A percentile compares a stretch with the other conserved stretches of the same genome.
Evolutionary conservation across 805 yeast genomes (phyloP).

Genomic region (Yueomyces sinensis): DNA sequence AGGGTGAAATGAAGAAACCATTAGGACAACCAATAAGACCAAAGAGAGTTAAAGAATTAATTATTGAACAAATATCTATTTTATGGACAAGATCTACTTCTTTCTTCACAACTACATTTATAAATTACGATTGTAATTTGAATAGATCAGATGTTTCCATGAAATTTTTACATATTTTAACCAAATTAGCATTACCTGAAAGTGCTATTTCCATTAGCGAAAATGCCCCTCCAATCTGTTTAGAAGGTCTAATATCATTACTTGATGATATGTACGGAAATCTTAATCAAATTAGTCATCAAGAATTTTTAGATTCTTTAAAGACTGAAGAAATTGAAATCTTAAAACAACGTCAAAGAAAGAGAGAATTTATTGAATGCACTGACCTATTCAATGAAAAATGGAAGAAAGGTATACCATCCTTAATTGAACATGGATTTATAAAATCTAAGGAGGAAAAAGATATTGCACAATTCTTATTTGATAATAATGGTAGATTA

Average conservation of each 20-base stretch:
- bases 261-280: slow-evolving; percentile 46
- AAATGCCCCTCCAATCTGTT: slow-evolving; percentile 83
- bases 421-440: slow-evolving; percentile 52
- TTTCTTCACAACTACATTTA: slow-evolving; percentile 63
- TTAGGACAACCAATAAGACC: background rate
- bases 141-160: slow-evolving; percentile 70
- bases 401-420: slow-evolving; percentile 61
- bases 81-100: slow-evolving; percentile 71
- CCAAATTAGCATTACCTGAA: slow-evolving; percentile 75
- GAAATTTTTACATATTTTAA: slow-evolving; percentile 52
- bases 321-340: slow-evolving; percentile 1
- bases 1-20: slow-evolving; percentile 2
- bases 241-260: slow-evolving; percentile 72
- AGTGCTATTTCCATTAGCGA: slow-evolving; percentile 69
- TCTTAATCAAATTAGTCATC: slow-evolving; percentile 17
- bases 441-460: slow-evolving; percentile 38
- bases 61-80: slow-evolving; percentile 73
- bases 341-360: slow-evolving; percentile 30
- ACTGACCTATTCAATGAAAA: slow-evolving; percentile 64
- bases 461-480: slow-evolving; percentile 66
- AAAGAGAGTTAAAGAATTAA: slow-evolving; percentile 46
- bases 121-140: slow-evolving; percentile 81
- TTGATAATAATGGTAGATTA: slow-evolving; percentile 64
- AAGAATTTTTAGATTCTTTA: slow-evolving; percentile 10
- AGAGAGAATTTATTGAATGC: slow-evolving; percentile 66